Conservation (phyloP, 1,284 basidiomycete genomes). For the Cryptococcus wingfieldii region DNA sequence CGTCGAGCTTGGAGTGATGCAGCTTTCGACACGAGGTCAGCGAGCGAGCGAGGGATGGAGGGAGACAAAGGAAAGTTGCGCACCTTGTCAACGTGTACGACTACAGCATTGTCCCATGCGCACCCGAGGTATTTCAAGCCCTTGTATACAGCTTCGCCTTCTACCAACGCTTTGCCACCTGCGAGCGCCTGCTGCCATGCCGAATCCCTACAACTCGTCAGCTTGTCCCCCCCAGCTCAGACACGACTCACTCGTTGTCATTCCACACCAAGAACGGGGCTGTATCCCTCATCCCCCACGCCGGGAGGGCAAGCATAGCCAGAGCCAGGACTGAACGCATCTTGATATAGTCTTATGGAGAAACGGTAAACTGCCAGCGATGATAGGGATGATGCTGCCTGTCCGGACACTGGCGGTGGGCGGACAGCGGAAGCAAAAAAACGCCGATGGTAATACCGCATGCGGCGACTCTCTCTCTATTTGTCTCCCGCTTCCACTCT, state of each 20-base stretch:
- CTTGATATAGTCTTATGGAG: neutral
- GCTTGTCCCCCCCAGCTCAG: neutral
- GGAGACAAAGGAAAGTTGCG: conserved; percentile 6
- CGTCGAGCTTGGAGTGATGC: conserved; percentile 31
- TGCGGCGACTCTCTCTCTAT: neutral
- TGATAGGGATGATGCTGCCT: neutral
- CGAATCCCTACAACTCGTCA: neutral
- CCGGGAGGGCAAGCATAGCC: conserved; percentile 18
- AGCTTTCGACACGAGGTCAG: conserved; percentile 21
- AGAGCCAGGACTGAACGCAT: conserved; percentile 28
- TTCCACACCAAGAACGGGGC: conserved; percentile 43
- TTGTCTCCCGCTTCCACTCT: neutral
- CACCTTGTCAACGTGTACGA: conserved; percentile 30
- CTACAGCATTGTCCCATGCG: conserved; percentile 33
- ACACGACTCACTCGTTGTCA: conserved; percentile 30
- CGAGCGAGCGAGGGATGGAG: neutral
- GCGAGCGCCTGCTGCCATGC: conserved; percentile 15
- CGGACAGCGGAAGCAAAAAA: neutral
- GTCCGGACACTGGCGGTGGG: neutral
- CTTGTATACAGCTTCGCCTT: conserved; percentile 35
- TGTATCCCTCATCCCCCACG: conserved; percentile 37
- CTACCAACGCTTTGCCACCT: conserved; percentile 24
- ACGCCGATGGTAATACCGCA: neutral
- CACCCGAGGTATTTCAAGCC: conserved; percentile 38
- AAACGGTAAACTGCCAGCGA: no score